Percentiles rank a stretch among this genome's conserved stretches.
These are phyloP conservation scores for Yarrowia galli DNA, from an alignment of 1,139 yeast species.

Conservation along the genomic window DNA sequence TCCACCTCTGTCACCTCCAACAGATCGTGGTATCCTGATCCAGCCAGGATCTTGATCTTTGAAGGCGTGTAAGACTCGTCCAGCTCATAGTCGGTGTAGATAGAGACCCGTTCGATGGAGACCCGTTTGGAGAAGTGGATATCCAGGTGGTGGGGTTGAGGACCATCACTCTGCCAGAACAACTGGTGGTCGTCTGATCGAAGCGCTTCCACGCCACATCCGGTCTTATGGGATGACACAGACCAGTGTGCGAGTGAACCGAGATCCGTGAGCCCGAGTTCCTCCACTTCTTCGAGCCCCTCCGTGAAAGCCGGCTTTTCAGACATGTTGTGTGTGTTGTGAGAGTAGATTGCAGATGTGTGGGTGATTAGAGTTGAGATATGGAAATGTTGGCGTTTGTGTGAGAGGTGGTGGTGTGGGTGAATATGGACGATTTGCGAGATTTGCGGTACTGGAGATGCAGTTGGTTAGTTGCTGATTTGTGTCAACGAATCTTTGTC, in stretches of 20 bases:
- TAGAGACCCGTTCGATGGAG: constrained; percentile 68
- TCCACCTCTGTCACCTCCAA: constrained; percentile 73
- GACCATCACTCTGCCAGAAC: constrained; percentile 97
- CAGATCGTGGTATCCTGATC: constrained; percentile 85
- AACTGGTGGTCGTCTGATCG: constrained; percentile 76
- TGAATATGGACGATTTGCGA: no score
- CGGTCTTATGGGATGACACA: constrained; percentile 76
- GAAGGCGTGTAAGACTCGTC: constrained; percentile 97
- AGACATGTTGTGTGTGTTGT: neutral
- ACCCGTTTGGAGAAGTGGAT: constrained; percentile 84
- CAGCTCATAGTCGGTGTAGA: constrained; percentile 68
- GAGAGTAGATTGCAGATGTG: no score
- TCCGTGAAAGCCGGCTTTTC: constrained; percentile 29
- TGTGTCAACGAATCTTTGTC: no score
- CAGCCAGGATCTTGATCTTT: constrained; percentile 73
- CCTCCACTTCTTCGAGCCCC: constrained; percentile 65
- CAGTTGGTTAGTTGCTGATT: no score
- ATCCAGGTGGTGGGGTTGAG: constrained; percentile 85
- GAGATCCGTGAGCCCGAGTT: constrained; percentile 68
- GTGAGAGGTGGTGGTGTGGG: no score
- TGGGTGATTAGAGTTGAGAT: neutral
- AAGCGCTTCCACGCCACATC: constrained; percentile 72
- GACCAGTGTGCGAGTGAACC: constrained; percentile 88
- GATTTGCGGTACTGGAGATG: no score
- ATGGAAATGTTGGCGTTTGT: no score